These are phyloP conservation scores for Solanum chmielewskii DNA, from an alignment of 257 asterid genomes.

Conservation along the genomic window DNA sequence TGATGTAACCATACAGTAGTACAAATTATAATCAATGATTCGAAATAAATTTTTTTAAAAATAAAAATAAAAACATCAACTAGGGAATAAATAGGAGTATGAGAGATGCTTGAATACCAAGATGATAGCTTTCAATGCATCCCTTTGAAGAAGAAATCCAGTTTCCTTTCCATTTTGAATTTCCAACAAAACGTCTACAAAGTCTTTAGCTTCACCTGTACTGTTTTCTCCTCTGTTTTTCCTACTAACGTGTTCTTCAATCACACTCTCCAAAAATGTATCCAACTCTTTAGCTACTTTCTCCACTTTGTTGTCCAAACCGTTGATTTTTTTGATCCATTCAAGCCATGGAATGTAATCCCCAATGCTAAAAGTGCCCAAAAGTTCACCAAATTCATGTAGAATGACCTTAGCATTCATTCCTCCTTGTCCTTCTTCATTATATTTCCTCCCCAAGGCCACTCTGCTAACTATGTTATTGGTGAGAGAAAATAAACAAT, in stretches of 20 bases:
- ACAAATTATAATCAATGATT: no score
- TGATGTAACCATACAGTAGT: no score
- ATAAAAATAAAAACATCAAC: background rate
- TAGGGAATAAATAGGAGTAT: background rate
- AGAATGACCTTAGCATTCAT: conserved; percentile 7
- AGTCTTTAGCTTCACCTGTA: background rate
- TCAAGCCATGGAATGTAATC: conserved; percentile 31
- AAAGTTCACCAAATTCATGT: background rate
- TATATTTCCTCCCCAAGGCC: conserved; percentile 29
- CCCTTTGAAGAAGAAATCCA: background rate
- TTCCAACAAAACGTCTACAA: background rate
- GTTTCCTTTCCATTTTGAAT: background rate
- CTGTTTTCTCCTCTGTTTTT: background rate
- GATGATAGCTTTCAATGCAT: background rate
- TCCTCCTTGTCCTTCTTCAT: conserved; percentile 12
- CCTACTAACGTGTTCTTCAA: background rate
- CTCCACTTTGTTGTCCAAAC: conserved; percentile 14
- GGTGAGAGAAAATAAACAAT: conserved; percentile 4
- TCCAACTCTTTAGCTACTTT: conserved; percentile 19
- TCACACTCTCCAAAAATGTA: conserved; percentile 20
- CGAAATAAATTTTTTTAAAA: no score
- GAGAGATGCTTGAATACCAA: background rate
- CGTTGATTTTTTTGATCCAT: conserved; percentile 18
- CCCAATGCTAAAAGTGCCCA: conserved; percentile 12
- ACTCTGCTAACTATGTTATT: conserved; percentile 29